These are phyloP conservation scores for Cordyceps sp. DNA, from an alignment of 2,329 filamentous ascomycete genomes.

Conservation along the genomic window DNA sequence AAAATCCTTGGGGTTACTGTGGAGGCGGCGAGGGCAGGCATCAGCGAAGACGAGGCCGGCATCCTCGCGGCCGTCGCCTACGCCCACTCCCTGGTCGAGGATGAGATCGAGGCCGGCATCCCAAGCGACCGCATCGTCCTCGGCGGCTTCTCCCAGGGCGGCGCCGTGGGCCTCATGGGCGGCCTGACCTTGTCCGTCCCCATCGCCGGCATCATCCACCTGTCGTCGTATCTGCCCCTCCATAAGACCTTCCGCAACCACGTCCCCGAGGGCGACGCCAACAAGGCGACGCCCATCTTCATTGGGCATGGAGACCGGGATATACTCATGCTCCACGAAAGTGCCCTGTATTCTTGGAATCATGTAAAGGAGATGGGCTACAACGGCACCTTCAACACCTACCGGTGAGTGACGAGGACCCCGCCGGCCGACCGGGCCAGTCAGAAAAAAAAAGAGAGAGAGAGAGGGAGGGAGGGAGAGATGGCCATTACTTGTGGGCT, in stretches of 20 bases:
- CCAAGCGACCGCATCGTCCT: slow-evolving; percentile 66
- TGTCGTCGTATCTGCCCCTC: slow-evolving; percentile 71
- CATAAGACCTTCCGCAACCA: slow-evolving; percentile 22
- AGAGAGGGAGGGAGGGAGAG: too few species aligned
- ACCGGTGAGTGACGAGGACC: slow-evolving; percentile 39
- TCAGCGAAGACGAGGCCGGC: slow-evolving; percentile 49
- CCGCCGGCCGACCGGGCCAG: not conserved
- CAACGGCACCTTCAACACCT: slow-evolving; percentile 60
- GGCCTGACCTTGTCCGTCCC: slow-evolving; percentile 56
- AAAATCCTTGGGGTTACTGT: too few species aligned
- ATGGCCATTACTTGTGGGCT: too few species aligned
- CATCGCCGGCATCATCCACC: slow-evolving; percentile 66
- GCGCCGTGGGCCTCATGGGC: slow-evolving; percentile 65
- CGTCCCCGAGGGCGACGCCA: slow-evolving; percentile 20
- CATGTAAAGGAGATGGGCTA: slow-evolving; percentile 53
- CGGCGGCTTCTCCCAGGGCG: slow-evolving; percentile 72
- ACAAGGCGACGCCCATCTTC: slow-evolving; percentile 64
- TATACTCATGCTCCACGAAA: slow-evolving; percentile 50
- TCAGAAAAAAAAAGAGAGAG: too few species aligned
- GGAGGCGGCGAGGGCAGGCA: too few species aligned
- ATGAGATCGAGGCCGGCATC: slow-evolving; percentile 66
- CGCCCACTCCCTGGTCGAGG: slow-evolving; percentile 61
- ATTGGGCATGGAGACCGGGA: slow-evolving; percentile 80
- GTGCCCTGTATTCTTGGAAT: slow-evolving; percentile 52
- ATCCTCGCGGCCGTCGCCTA: slow-evolving; percentile 43